A percentile compares a stretch with the other conserved stretches of the same genome.
These are phyloP conservation scores for Phytophthora sansomeana DNA, from an alignment of 352 stramenopile species.

Conservation along the genomic window DNA sequence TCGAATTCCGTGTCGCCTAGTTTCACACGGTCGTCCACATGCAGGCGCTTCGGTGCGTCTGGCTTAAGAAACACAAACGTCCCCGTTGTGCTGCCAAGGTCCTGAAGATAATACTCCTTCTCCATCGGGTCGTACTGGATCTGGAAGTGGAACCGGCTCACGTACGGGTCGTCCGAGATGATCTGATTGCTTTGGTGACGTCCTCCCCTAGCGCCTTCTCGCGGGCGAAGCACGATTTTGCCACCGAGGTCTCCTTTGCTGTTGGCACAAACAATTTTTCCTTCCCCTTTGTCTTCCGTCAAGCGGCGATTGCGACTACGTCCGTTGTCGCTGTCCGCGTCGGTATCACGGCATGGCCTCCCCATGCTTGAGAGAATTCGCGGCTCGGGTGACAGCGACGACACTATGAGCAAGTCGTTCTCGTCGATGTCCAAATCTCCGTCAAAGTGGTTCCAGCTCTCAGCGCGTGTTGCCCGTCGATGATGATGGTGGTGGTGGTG, in stretches of 20 bases:
- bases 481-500: conserved; percentile 20
- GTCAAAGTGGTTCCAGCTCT: conserved; percentile 31
- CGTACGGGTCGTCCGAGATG: conserved; percentile 86
- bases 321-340: conserved; percentile 6
- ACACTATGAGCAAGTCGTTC: conserved; percentile 75
- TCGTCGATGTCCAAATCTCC: conserved; percentile 69
- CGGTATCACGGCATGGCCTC: neutral
- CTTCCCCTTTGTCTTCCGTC: conserved; percentile 41
- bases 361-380: conserved; percentile 34
- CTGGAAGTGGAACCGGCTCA: conserved; percentile 84
- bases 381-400: conserved; percentile 68
- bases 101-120: conserved; percentile 86
- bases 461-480: conserved; percentile 16
- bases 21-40: conserved; percentile 75
- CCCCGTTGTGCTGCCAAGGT: conserved; percentile 81
- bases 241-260: conserved; percentile 30
- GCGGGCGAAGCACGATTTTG: conserved; percentile 75
- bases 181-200: conserved; percentile 87
- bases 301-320: conserved; percentile 6
- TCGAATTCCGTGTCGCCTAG: conserved; percentile 86
- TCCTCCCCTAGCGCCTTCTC: conserved; percentile 66
- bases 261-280: conserved; percentile 22
- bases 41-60: conserved; percentile 72
- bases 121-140: conserved; percentile 84
- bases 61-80: conserved; percentile 86